Base-by-base conservation (phyloP, 768 basidiomycete genomes). In the Coprinellus micaceus region DNA sequence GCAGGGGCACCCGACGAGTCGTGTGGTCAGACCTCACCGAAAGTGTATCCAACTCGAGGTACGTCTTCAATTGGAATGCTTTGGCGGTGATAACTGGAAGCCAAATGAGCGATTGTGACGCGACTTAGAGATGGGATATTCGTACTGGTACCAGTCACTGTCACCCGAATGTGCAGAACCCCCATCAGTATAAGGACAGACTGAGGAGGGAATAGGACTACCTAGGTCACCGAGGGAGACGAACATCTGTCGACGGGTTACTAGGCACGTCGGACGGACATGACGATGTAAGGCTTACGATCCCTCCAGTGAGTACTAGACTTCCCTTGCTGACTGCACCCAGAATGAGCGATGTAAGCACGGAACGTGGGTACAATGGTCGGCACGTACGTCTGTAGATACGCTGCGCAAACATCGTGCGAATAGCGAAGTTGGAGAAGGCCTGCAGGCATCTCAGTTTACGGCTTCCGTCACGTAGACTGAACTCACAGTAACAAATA, bases 401-500 rank as follows among this genome's bases (percentile, higher is more conserved):
- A 4, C 82, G 74, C 50, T 65, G 68, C 24, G 79, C 74, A 60
- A 82, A 85, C 70, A 83, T 72, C 30, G 75, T 65, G 41, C 80
- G 77, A 37, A 84, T 76, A 41, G 80, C 67, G 58, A 79, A 81
- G 60, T 83, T 75, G 12, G 77, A 76, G 39, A 80, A 50, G 0
- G 76, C 72, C 83, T 84, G 53, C 22, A 54, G 22, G 11, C 40
- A 21, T 19, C n/a, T n/a, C n/a, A n/a, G n/a, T n/a, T n/a, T n/a
- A n/a, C n/a, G n/a, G n/a, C n/a, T n/a, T n/a, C n/a, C n/a, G n/a
- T n/a, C n/a, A n/a, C n/a, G n/a, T n/a, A n/a, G n/a, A n/a, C n/a
- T n/a, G n/a, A 13, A 47, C 79, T 69, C 57, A 83, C 82, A 7
- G 83, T 86, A 5, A 78, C 70, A 0, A 76, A 67, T 3, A 82